Evolutionary conservation across 805 yeast species (phyloP).

Genomic region (Metschnikowia orientalis): DNA sequence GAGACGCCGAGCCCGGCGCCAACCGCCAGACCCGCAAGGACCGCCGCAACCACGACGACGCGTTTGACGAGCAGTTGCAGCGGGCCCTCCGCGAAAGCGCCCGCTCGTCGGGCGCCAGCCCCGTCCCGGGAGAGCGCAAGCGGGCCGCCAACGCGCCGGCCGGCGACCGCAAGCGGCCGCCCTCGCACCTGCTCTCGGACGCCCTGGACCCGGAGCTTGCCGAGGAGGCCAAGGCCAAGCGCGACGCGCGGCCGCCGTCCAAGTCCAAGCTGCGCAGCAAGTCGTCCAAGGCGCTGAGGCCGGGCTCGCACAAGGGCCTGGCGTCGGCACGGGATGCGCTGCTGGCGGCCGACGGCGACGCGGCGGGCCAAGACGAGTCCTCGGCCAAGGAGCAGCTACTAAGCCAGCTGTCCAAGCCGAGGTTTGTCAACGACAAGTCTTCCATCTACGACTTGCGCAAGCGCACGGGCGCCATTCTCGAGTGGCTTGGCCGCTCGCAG

Average conservation of each 20-base stretch:
- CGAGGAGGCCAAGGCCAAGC: slow-evolving; percentile 10
- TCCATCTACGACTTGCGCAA: slow-evolving; percentile 80
- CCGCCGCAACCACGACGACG: slow-evolving; percentile 31
- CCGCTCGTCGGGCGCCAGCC: slow-evolving; percentile 35
- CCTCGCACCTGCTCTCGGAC: slow-evolving; percentile 5
- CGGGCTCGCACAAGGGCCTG: slow-evolving; percentile 1
- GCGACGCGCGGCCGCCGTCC: slow-evolving; percentile 8
- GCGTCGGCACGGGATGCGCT: not conserved
- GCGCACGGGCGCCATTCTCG: slow-evolving; percentile 84
- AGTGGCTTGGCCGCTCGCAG: slow-evolving; percentile 85
- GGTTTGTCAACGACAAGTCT: slow-evolving; percentile 72
- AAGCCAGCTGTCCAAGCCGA: slow-evolving; percentile 75
- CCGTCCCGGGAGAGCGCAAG: no score
- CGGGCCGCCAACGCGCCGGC: slow-evolving; percentile 6
- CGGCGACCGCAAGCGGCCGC: slow-evolving; percentile 21
- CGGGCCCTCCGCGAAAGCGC: slow-evolving; percentile 57
- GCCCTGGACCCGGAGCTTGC: slow-evolving; percentile 2
- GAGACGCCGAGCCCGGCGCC: slow-evolving; percentile 12
- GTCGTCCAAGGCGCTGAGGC: slow-evolving; percentile 6
- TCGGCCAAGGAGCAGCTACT: slow-evolving; percentile 43
- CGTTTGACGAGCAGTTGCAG: slow-evolving; percentile 39
- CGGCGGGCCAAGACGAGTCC: slow-evolving; percentile 1
- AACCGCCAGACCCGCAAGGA: slow-evolving; percentile 26
- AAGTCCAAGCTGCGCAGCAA: slow-evolving; percentile 7
- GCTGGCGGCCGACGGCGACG: slow-evolving; percentile 2